These are phyloP conservation scores for Irpex sp. DNA, from an alignment of 1,284 basidiomycete species.

Conservation along the genomic window DNA sequence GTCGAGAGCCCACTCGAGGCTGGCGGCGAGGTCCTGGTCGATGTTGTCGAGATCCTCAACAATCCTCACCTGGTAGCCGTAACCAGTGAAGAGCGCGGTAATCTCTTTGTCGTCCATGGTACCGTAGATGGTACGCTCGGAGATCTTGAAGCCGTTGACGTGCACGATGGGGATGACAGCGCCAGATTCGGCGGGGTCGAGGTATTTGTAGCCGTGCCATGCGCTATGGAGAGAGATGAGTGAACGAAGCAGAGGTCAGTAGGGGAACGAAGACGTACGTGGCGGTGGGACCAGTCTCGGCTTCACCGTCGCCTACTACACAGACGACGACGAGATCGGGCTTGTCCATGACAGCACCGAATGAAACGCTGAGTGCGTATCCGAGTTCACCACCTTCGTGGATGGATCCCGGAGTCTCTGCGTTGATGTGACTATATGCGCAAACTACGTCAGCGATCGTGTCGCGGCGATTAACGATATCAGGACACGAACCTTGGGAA, in stretches of 20 bases:
- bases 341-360: slow-evolving; percentile 86
- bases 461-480: neutral
- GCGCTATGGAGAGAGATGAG: slow-evolving; percentile 34
- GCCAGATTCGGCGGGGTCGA: slow-evolving; percentile 88
- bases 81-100: slow-evolving; percentile 69
- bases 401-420: slow-evolving; percentile 81
- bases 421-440: slow-evolving; percentile 63
- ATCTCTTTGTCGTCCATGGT: slow-evolving; percentile 89
- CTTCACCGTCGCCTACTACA: slow-evolving; percentile 85
- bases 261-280: slow-evolving; percentile 29
- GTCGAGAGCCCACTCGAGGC: slow-evolving; percentile 78
- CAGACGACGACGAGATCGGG: slow-evolving; percentile 79
- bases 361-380: slow-evolving; percentile 81
- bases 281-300: slow-evolving; percentile 83
- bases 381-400: slow-evolving; percentile 93
- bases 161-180: slow-evolving; percentile 88
- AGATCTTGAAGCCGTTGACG: slow-evolving; percentile 84
- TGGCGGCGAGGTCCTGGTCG: slow-evolving; percentile 70
- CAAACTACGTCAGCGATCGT: neutral
- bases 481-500: slow-evolving; percentile 49
- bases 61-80: slow-evolving; percentile 85
- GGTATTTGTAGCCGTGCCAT: slow-evolving; percentile 85
- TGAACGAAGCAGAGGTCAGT: neutral
- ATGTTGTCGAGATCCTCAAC: slow-evolving; percentile 70
- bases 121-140: slow-evolving; percentile 83